A percentile compares a stretch with the other conserved stretches of the same genome.
Evolutionary conservation across 2,329 filamentous ascomycete species (phyloP).

Genomic region (Niveomyces coronatus): DNA sequence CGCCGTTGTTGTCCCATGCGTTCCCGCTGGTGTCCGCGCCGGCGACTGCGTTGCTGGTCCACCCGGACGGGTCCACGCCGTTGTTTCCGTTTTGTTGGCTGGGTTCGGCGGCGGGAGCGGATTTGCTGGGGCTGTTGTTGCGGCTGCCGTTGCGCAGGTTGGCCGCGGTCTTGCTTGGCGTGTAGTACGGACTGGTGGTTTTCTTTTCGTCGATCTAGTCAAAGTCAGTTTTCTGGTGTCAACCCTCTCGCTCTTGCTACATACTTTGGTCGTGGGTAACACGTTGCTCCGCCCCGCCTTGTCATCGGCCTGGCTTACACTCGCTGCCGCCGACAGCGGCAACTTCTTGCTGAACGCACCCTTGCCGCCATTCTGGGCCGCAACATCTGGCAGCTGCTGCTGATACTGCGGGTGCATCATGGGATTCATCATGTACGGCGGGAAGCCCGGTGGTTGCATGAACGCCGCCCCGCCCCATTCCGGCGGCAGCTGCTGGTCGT

Average conservation of each 20-base stretch:
- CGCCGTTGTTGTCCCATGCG: neutral
- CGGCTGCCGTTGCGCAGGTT: slow-evolving; percentile 9
- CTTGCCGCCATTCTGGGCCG: slow-evolving; percentile 1
- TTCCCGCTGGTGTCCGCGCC: neutral
- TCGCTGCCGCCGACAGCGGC: slow-evolving; percentile 1
- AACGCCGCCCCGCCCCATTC: slow-evolving; percentile 4
- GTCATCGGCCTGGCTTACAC: slow-evolving; percentile 7
- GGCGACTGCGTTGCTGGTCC: neutral
- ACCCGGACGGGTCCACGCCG: neutral
- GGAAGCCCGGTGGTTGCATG: slow-evolving; percentile 3
- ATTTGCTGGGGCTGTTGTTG: slow-evolving; percentile 9
- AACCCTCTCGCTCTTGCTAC: neutral
- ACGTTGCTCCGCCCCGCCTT: slow-evolving; percentile 2
- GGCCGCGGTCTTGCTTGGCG: slow-evolving; percentile 5
- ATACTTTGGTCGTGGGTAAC: slow-evolving; percentile 10
- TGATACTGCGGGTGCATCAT: slow-evolving; percentile 2
- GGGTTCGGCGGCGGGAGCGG: neutral
- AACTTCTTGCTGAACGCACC: slow-evolving; percentile 8
- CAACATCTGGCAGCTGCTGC: neutral
- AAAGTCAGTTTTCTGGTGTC: neutral
- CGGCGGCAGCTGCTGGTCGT: slow-evolving; percentile 10
- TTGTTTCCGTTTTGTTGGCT: slow-evolving; percentile 5
- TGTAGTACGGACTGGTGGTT: slow-evolving; percentile 11
- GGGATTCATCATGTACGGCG: slow-evolving; percentile 15
- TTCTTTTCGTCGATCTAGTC: slow-evolving; percentile 4